phyloP scores from a whole-genome alignment of 2,329 filamentous ascomycete genomes.

The Sarocladiaceae sp. region DNA sequence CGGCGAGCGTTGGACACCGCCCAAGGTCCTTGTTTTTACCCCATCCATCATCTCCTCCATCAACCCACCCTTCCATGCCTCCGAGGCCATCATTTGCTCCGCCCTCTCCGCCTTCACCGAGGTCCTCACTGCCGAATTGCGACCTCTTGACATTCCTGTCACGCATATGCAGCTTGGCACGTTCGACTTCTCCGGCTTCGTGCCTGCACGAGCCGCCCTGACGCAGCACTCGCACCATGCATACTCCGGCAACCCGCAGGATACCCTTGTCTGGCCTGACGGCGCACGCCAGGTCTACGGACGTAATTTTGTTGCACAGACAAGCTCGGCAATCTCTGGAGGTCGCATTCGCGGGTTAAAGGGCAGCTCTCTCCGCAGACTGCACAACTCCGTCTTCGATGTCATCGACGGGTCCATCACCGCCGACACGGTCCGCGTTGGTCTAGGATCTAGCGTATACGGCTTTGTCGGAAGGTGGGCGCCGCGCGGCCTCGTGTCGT shows the following conservation, averaged over 20 bases:
- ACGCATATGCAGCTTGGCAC: conserved; percentile 87
- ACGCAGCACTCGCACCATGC: conserved; percentile 31
- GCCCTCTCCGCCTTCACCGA: conserved; percentile 82
- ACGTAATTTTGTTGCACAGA: conserved; percentile 53
- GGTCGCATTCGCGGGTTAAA: conserved; percentile 52
- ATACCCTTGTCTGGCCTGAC: conserved; percentile 57
- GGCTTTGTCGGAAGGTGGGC: conserved; percentile 77
- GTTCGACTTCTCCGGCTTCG: conserved; percentile 72
- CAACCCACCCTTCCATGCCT: conserved; percentile 72
- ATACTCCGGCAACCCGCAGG: conserved; percentile 36
- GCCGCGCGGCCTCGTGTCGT: conserved; percentile 71
- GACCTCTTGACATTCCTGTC: conserved; percentile 68
- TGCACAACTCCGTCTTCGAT: conserved; percentile 88
- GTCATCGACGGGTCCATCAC: conserved; percentile 64
- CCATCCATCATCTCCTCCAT: conserved; percentile 76
- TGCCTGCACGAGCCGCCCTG: conserved; percentile 33
- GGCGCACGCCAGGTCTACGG: conserved; percentile 55
- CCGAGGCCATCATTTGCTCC: conserved; percentile 79
- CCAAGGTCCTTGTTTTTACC: conserved; percentile 69
- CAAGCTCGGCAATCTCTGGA: conserved; percentile 48
- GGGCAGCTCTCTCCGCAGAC: conserved; percentile 66
- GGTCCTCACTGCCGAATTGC: conserved; percentile 72
- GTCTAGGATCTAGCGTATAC: conserved; percentile 78
- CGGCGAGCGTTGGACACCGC: conserved; percentile 46
- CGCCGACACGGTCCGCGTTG: conserved; percentile 65